These are phyloP conservation scores for Intubia oerlemansii DNA, from an alignment of 2,329 filamentous ascomycete species.

Conservation along the genomic window DNA sequence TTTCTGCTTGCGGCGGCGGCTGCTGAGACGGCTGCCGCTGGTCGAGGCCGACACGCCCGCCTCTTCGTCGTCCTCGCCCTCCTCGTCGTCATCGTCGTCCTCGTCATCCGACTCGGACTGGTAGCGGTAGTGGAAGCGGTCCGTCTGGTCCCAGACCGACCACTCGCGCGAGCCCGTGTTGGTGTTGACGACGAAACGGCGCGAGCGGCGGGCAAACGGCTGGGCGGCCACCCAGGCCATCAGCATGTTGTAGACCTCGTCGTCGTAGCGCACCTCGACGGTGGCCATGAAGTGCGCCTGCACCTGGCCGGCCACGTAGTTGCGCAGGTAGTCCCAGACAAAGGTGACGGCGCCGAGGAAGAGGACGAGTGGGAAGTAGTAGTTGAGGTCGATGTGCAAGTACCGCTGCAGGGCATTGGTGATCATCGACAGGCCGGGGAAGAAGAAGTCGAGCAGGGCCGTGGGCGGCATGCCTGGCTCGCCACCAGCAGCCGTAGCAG, in stretches of 20 bases:
- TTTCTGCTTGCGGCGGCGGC: conserved; percentile 14
- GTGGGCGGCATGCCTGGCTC: too few relatives aligned
- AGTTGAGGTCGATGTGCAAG: conserved; percentile 37
- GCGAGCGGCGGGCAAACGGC: conserved; percentile 34
- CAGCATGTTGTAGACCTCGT: conserved; percentile 52
- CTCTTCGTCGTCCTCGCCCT: background rate
- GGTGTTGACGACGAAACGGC: conserved; percentile 43
- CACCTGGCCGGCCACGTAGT: conserved; percentile 24
- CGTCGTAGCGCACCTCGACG: conserved; percentile 44
- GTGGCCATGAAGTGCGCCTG: conserved; percentile 39
- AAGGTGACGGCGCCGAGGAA: conserved; percentile 25
- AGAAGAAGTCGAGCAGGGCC: conserved; percentile 35
- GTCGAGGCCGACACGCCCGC: background rate
- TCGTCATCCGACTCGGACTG: conserved; percentile 18
- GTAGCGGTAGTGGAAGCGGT: conserved; percentile 14
- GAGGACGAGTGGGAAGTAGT: conserved; percentile 38
- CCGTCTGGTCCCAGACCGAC: conserved; percentile 22
- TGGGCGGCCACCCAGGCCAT: conserved; percentile 50
- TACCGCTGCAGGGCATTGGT: conserved; percentile 31
- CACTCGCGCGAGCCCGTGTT: conserved; percentile 31
- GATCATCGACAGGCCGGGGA: conserved; percentile 42
- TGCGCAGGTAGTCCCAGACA: conserved; percentile 28
- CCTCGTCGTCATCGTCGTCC: conserved; percentile 12
- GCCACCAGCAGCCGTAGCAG: too few relatives aligned
- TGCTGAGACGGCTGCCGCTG: background rate